Percentiles rank a stretch among this genome's conserved stretches.
These are phyloP conservation scores for Centaurea solstitialis DNA, from an alignment of 129 eudicot species.

Conservation along the genomic window DNA sequence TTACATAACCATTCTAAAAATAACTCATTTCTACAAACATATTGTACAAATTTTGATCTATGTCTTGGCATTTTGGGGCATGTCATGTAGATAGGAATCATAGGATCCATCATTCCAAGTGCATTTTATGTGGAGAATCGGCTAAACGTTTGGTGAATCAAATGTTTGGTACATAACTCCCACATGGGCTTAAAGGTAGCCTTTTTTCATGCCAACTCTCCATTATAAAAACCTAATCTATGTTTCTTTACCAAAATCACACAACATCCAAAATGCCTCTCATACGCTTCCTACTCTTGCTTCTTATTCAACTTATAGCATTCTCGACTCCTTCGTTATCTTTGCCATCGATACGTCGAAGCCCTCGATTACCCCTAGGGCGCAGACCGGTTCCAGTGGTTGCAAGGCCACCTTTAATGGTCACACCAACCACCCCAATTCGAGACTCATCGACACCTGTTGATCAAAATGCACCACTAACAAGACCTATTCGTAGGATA, in stretches of 20 bases:
- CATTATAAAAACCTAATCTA: constrained; percentile 26
- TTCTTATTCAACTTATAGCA: constrained; percentile 28
- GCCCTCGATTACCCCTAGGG: not conserved
- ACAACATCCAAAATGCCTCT: constrained; percentile 30
- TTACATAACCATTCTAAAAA: not conserved
- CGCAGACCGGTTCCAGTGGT: constrained; percentile 6
- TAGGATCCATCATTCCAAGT: constrained; percentile 19
- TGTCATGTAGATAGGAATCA: not conserved
- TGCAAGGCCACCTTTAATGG: constrained; percentile 5
- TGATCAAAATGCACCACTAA: constrained; percentile 2
- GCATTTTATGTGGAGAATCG: constrained; percentile 29
- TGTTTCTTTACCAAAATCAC: constrained; percentile 6
- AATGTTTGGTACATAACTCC: constrained; percentile 25
- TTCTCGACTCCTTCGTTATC: constrained; percentile 31
- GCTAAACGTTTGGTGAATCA: constrained; percentile 31
- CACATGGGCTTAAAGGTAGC: constrained; percentile 37
- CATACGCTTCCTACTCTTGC: constrained; percentile 16
- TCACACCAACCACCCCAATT: constrained; percentile 2
- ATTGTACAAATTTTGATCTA: not conserved
- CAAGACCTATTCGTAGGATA: not conserved
- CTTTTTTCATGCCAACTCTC: constrained; percentile 11
- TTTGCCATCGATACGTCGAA: not conserved
- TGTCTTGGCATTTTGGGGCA: too few species aligned
- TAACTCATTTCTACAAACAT: not conserved
- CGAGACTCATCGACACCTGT: not conserved